Base-by-base conservation (phyloP, 805 yeast species). In the Zygosaccharomyces pseudorouxii region DNA sequence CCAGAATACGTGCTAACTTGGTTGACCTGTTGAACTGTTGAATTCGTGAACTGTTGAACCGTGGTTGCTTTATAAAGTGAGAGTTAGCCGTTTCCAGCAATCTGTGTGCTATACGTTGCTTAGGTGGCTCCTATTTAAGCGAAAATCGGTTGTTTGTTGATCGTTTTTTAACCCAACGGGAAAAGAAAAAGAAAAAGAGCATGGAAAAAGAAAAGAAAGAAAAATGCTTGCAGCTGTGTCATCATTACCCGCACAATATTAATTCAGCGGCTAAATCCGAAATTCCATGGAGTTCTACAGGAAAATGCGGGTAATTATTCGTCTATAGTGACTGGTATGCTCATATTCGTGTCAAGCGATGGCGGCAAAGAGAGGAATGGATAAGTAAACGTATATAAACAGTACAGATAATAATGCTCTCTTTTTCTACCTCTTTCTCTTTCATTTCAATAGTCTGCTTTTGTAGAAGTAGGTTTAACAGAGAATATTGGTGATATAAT, bases 221-320 rank as follows among this genome's bases (percentile, higher is more conserved):
- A 6, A 33, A 33, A 33, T 33, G 19, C 10, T 33, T 8, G 28
- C 28, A 33, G 19, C 37, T 16, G 20, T 9, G 20, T 18, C 4
- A 14, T 3, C 4, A 14, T 33, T 33, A 33, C 37, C 37, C 37
- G 37, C 37, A 33, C 19, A 33, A 14, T 1, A 2, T 2, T 18
- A 10, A n/a, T 11, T 33, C 37, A 14, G 37, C 37, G 37, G 37
- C 37, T 33, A 33, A 33, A n/a, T 5, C 22, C 16, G 23, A 41
- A 41, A 27, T 41, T 41, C 44, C 27, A 41, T 29, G 18, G 19
- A 28, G n/a, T 41, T 41, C 44, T 9, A 41, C 9, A 20, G 18
- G 35, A 39, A 18, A 4, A 14, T 16, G n/a, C 9, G 44, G 44
- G 44, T 41, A 41, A 41, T 14, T 14, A 3, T 16, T 12, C 44